Evolutionary conservation across 108 stramenopile species (phyloP).

Genomic region (Cyclotella atomus): DNA sequence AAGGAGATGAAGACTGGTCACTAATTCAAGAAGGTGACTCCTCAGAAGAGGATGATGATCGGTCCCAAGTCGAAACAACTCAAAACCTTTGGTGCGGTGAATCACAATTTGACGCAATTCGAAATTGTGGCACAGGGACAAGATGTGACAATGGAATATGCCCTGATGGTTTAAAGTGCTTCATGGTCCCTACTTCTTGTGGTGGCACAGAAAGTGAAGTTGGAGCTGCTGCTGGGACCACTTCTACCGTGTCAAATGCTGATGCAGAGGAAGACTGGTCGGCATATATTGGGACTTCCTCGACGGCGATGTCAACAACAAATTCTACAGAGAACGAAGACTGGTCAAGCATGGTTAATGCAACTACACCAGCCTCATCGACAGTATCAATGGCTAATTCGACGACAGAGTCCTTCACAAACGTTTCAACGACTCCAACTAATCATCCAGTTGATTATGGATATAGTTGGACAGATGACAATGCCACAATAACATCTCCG

Average conservation of each 20-base stretch:
- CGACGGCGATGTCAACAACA: no score
- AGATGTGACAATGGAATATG: slow-evolving; percentile 12
- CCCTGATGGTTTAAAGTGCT: slow-evolving; percentile 11
- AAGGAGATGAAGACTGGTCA: slow-evolving; percentile 7
- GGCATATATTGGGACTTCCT: not conserved
- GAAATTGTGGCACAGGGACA: slow-evolving; percentile 18
- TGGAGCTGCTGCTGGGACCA: no score
- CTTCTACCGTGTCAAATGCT: not conserved
- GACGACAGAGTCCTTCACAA: not conserved
- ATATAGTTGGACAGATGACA: no score
- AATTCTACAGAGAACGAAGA: not conserved
- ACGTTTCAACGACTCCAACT: not conserved
- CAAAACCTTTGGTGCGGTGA: slow-evolving; percentile 20
- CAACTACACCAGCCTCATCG: not conserved
- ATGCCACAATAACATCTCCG: not conserved
- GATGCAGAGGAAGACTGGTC: not conserved
- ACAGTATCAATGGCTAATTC: no score
- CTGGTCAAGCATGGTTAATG: not conserved
- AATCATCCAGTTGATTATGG: not conserved
- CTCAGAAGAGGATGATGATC: slow-evolving; percentile 9
- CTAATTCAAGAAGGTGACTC: not conserved
- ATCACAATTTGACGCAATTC: slow-evolving; percentile 3
- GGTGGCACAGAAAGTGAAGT: not conserved
- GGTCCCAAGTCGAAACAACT: not conserved
- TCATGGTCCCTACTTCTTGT: slow-evolving; percentile 1